Evolutionary conservation across 2,329 filamentous ascomycete genomes (phyloP), one percentile per base, ranked within the genome.

Genomic region (Aureobasidium leucospermi): DNA sequence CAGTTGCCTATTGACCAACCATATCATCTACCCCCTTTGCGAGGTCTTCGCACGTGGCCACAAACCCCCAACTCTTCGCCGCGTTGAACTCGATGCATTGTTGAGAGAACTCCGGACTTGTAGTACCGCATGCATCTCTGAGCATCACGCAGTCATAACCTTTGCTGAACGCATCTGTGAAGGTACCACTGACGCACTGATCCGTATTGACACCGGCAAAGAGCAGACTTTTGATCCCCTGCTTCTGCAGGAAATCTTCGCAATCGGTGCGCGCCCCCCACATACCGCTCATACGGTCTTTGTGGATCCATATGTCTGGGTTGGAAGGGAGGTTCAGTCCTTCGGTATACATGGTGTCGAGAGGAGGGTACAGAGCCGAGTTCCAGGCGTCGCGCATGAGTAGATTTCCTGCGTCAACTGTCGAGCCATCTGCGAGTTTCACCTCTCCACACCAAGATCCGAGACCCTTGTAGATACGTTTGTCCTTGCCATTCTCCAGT

Each of bases 191-290:
- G 7, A 85, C 82, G 65, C 82, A 85, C 66, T 84, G 81, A 69
- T 85, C 82, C 2, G 82, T 84, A 65, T 85, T 85, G 11, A 84
- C 82, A 0, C 83, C 82, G 1, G 79, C 71, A 63, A 85, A 84
- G 19, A 85, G 65, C 46, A 85, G 66, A 5, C 81, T 84, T 46
- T 63, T 75, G 60, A 75, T 76, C 0, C 72, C 71, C 49, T 73
- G 63, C 42, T 68, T 60, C 51, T 73, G 66, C 53, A 84, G 67
- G 41, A 73, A 76, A 41, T 70, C 68, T 58, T 74, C 75, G 47
- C 81, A 70, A 7, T 73, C 71, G 46, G 78, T 78, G 10, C 67
- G 67, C 8, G 69, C 65, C 28, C 73, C 74, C 79, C 81, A 85
- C 51, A 85, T 70, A 2, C 81, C 83, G 19, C 78, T 81, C 73